Evolutionary conservation across 768 basidiomycete species (phyloP).

Genomic region (Calvatia gigantea): DNA sequence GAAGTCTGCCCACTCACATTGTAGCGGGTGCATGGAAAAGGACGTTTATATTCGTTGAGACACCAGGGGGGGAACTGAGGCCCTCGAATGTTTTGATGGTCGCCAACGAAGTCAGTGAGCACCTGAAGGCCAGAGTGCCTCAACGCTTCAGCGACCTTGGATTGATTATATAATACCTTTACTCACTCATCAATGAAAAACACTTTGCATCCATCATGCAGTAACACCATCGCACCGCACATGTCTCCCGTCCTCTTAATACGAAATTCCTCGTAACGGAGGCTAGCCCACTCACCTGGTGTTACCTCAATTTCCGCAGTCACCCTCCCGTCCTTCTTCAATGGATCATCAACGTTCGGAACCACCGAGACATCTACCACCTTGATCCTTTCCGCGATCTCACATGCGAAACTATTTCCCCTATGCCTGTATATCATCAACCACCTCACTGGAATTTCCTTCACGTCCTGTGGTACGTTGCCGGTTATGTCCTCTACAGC

Average conservation of each 20-base stretch:
- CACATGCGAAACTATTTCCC: constrained; percentile 27
- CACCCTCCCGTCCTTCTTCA: constrained; percentile 33
- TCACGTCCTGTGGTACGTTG: constrained; percentile 32
- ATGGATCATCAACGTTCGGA: constrained; percentile 30
- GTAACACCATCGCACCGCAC: constrained; percentile 31
- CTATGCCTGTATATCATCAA: constrained; percentile 27
- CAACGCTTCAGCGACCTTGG: not conserved
- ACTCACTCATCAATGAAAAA: constrained; percentile 47
- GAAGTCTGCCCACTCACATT: constrained; percentile 24
- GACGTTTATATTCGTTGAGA: constrained; percentile 43
- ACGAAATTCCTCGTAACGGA: not conserved
- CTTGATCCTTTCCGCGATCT: constrained; percentile 24
- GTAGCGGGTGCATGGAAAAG: constrained; percentile 41
- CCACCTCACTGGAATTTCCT: constrained; percentile 36
- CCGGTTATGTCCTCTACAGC: constrained; percentile 26
- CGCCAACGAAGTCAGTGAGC: constrained; percentile 35
- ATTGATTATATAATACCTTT: too few relatives aligned
- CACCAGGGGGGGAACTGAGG: constrained; percentile 25
- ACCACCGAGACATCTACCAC: constrained; percentile 39
- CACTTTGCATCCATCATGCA: constrained; percentile 39
- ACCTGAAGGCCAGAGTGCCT: constrained; percentile 24
- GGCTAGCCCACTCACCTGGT: constrained; percentile 30
- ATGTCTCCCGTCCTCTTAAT: constrained; percentile 33
- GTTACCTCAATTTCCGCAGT: constrained; percentile 41
- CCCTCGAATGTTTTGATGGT: constrained; percentile 31